Evolutionary conservation across 116 monocot species (phyloP).

Genomic region (Trichopus zeylanicus): DNA sequence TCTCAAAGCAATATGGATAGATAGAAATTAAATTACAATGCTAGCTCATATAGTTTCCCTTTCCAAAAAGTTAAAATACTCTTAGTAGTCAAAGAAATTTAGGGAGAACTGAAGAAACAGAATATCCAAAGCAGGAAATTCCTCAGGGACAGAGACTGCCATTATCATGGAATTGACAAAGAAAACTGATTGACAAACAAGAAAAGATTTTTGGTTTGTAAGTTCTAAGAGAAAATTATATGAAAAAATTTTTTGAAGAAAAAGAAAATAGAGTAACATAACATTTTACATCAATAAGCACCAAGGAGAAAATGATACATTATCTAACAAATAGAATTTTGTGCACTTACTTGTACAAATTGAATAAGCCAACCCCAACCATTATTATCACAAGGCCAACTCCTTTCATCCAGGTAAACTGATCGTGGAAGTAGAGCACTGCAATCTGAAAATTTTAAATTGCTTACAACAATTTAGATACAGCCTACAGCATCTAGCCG

Average conservation of each 20-base stretch:
- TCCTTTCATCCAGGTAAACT: conserved; percentile 73
- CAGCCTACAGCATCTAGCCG: no score
- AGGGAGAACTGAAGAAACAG: no score
- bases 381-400: conserved; percentile 77
- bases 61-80: background rate
- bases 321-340: background rate
- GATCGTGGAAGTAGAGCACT: conserved; percentile 88
- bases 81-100: no score
- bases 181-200: no score
- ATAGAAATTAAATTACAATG: background rate
- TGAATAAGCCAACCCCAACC: conserved; percentile 90
- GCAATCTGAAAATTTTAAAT: conserved; percentile 53
- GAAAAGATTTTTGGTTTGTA: no score
- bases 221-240: no score
- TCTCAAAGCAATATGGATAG: no score
- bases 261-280: background rate
- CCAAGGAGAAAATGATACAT: background rate
- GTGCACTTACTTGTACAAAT: conserved; percentile 91
- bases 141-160: no score
- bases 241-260: no score
- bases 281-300: background rate
- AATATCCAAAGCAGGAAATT: no score
- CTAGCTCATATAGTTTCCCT: background rate
- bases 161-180: no score
- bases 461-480: background rate